A percentile compares a stretch with the other conserved stretches of the same genome.
These are phyloP conservation scores for Xylaria scruposa DNA, from an alignment of 495 filamentous ascomycete species.

Conservation along the genomic window DNA sequence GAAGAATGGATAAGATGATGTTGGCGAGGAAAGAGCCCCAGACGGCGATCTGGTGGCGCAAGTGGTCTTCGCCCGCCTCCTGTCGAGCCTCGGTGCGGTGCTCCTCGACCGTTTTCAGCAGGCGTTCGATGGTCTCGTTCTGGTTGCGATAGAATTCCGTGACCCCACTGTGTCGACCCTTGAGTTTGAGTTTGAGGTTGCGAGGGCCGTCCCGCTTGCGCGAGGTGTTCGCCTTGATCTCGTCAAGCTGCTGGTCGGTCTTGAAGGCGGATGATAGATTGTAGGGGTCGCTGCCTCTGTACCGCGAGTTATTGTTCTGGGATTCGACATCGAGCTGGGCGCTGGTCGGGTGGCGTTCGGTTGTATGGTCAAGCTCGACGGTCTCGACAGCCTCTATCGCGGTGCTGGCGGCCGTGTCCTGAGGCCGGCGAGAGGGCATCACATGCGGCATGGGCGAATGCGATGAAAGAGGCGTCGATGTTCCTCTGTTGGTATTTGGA, in stretches of 20 bases:
- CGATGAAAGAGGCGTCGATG: constrained; percentile 29
- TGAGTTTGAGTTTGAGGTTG: constrained; percentile 33
- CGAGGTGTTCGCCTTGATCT: constrained; percentile 82
- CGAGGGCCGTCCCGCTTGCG: constrained; percentile 67
- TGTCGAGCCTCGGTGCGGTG: constrained; percentile 82
- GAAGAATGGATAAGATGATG: constrained; percentile 74
- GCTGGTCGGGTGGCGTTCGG: constrained; percentile 48
- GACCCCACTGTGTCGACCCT: constrained; percentile 63
- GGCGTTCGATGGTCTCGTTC: constrained; percentile 89
- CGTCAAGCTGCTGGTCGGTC: constrained; percentile 74
- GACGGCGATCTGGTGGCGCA: constrained; percentile 88
- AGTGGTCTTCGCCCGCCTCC: constrained; percentile 77
- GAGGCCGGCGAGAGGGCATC: constrained; percentile 43
- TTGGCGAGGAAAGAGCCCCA: constrained; percentile 90
- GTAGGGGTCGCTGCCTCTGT: constrained; percentile 77
- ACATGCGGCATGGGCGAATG: constrained; percentile 34
- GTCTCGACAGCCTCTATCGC: constrained; percentile 54
- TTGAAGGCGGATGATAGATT: constrained; percentile 81
- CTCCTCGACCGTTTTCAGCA: constrained; percentile 93
- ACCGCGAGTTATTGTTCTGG: constrained; percentile 51
- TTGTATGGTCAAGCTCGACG: constrained; percentile 41
- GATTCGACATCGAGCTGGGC: constrained; percentile 66
- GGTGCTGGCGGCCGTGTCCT: constrained; percentile 49
- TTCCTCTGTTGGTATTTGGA: constrained; percentile 40
- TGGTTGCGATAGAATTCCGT: constrained; percentile 88